Base-by-base conservation (phyloP, 176 grass and related monocot genomes). In the Areca catechu region DNA sequence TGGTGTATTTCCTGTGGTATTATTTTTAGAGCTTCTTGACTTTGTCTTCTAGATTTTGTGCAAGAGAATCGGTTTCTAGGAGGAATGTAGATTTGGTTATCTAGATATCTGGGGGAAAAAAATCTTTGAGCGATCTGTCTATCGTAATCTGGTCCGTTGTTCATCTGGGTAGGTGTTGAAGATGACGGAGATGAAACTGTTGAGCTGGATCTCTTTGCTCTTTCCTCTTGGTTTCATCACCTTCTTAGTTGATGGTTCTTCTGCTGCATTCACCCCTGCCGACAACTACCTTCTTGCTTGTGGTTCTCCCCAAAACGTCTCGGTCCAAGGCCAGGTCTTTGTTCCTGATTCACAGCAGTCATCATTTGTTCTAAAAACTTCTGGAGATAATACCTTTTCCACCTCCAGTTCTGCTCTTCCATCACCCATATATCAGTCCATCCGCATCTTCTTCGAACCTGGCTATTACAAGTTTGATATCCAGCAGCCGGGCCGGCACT, bases 211-310 rank as follows among this genome's bases (percentile, higher is more conserved):
- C 47, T 12, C 30, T 48, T 62, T 27, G 25, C 28, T 49, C 25
- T 70, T 28, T 70, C 9, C 34, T 22, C 49, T 71, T 19, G 3
- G 3, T 48, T 43, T 59, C 50, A 9, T 29, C 10, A 29, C 21
- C 60, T 76, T 64, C 51, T 9, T 60, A 5, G 23, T 72, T 27
- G 72, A 59, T 71, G n/a, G 30, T 54, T 84, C 64, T 50, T 69
- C 47, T 20, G 86, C 83, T 24, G 61, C 71, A 56, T 97, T 97
- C 80, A 75, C 78, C 56, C 83, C 92, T 5, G 76, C 62, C 50
- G 92, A 97, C 61, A 85, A 88, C 67, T 85, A 88, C 56, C 83
- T 91, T 61, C 79, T 97, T 71, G 78, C 72, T 65, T 97, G 86
- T 1, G 86, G 92, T 3, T 91, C 92, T 65, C 58, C 61, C 2